Conservation (phyloP, 2,329 filamentous ascomycete species). For the Didymella arachidicola region DNA sequence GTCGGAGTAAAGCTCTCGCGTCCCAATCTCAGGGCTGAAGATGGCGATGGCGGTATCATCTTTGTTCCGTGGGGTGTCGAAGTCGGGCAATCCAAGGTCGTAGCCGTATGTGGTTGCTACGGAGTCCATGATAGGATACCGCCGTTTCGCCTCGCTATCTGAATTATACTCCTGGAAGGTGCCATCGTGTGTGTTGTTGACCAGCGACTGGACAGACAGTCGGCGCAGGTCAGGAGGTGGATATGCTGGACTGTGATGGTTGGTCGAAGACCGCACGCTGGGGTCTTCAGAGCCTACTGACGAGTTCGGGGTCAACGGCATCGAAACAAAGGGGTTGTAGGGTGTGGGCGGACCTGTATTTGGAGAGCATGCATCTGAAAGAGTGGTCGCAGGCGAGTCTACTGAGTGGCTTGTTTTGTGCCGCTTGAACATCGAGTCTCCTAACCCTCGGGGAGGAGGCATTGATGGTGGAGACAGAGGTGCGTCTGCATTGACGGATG, state of each 20-base stretch:
- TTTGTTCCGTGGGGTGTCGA: constrained; percentile 75
- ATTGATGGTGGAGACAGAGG: constrained; percentile 36
- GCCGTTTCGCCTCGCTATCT: constrained; percentile 55
- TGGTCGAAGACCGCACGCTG: constrained; percentile 28
- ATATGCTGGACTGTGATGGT: constrained; percentile 35
- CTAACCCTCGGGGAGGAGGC: constrained; percentile 35
- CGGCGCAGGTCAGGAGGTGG: constrained; percentile 56
- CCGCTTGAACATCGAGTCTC: constrained; percentile 30
- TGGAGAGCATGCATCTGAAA: constrained; percentile 50
- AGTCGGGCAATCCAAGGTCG: constrained; percentile 73
- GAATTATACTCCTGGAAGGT: constrained; percentile 21
- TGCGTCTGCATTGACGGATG: constrained; percentile 27
- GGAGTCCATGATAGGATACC: constrained; percentile 43
- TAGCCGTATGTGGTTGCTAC: constrained; percentile 68
- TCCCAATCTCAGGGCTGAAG: constrained; percentile 45
- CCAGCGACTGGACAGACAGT: constrained; percentile 71
- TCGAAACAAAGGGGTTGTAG: constrained; percentile 55
- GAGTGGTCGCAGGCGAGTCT: constrained; percentile 34
- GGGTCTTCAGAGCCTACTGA: constrained; percentile 49
- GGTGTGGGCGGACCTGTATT: constrained; percentile 49
- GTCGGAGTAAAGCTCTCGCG: constrained; percentile 45
- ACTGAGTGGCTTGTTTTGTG: constrained; percentile 39
- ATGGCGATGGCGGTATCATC: constrained; percentile 69
- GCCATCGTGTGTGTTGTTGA: constrained; percentile 48
- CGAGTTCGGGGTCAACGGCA: constrained; percentile 56